A percentile compares a stretch with the other conserved stretches of the same genome.
Conservation (phyloP, 192 early-diverging fungal genomes). For the Linnemannia elongata region DNA sequence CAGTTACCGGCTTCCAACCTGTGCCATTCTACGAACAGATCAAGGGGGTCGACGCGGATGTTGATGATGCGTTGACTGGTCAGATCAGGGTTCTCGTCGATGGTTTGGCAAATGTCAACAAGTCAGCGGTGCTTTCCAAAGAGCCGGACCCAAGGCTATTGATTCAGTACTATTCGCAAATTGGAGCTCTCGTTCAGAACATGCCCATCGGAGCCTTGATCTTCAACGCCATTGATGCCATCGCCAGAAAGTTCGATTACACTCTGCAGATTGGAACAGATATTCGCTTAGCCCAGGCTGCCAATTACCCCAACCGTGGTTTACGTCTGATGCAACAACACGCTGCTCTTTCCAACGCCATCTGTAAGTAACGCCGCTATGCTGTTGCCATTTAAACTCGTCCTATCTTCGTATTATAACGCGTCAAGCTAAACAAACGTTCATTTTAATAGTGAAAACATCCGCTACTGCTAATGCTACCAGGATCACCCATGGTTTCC, state of each 20-base stretch:
- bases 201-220: constrained; percentile 71
- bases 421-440: not conserved
- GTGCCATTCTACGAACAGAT: constrained; percentile 61
- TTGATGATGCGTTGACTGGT: constrained; percentile 62
- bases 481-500: constrained; percentile 73
- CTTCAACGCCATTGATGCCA: constrained; percentile 64
- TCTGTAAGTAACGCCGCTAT: constrained; percentile 58
- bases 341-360: constrained; percentile 49
- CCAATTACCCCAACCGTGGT: constrained; percentile 67
- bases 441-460: constrained; percentile 39
- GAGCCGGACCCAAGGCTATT: constrained; percentile 27
- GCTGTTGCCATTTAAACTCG: not conserved
- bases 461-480: constrained; percentile 36
- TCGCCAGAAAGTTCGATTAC: constrained; percentile 61
- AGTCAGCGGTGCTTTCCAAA: constrained; percentile 54
- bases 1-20: constrained; percentile 48
- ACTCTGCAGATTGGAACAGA: constrained; percentile 71
- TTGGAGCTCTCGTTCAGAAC: constrained; percentile 57
- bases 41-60: constrained; percentile 14
- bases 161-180: constrained; percentile 46
- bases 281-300: constrained; percentile 46
- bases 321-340: constrained; percentile 64
- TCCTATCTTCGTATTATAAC: too few relatives aligned
- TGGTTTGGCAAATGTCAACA: constrained; percentile 59
- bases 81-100: constrained; percentile 53